phyloP scores from a whole-genome alignment of 2,329 filamentous ascomycete genomes.

The Trichoderma cornu-damae region DNA sequence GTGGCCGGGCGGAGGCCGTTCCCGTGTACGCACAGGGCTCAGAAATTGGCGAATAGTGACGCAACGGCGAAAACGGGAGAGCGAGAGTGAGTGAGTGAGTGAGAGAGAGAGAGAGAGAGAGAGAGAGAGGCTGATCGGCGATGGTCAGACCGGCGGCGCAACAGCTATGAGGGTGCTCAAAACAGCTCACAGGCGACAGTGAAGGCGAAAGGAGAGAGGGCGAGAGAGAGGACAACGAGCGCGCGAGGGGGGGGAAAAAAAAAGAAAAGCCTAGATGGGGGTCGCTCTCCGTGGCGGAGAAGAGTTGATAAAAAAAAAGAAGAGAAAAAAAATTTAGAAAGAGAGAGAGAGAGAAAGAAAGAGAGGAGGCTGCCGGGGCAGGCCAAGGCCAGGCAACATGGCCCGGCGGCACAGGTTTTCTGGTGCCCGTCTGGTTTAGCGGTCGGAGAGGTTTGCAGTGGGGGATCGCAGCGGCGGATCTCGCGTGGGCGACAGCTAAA shows the following conservation, averaged over 20 bases:
- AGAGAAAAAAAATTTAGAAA: no score
- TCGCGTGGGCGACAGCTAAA: constrained; percentile 10
- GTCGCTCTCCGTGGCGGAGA: constrained; percentile 6
- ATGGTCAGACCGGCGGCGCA: not conserved
- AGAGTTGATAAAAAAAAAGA: not conserved
- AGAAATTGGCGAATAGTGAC: constrained; percentile 19
- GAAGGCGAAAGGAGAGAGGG: not conserved
- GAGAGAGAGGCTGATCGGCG: not conserved
- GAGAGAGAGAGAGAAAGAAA: not conserved
- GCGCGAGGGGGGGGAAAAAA: constrained; percentile 1
- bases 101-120: no score
- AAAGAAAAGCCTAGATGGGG: constrained; percentile 8
- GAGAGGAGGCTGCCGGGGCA: constrained; percentile 4
- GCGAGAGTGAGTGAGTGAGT: not conserved
- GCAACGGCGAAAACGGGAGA: constrained; percentile 1
- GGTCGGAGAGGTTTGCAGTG: constrained; percentile 2
- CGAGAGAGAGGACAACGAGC: not conserved
- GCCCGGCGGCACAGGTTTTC: constrained; percentile 5
- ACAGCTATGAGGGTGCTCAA: not conserved
- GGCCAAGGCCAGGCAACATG: not conserved
- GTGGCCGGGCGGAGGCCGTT: constrained; percentile 2
- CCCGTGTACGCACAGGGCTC: not conserved
- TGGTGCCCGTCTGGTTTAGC: constrained; percentile 6
- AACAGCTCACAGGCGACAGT: no score
- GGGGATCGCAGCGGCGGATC: constrained; percentile 19